Conservation (phyloP, 805 yeast species). For the Ogataea nonfermentans region DNA sequence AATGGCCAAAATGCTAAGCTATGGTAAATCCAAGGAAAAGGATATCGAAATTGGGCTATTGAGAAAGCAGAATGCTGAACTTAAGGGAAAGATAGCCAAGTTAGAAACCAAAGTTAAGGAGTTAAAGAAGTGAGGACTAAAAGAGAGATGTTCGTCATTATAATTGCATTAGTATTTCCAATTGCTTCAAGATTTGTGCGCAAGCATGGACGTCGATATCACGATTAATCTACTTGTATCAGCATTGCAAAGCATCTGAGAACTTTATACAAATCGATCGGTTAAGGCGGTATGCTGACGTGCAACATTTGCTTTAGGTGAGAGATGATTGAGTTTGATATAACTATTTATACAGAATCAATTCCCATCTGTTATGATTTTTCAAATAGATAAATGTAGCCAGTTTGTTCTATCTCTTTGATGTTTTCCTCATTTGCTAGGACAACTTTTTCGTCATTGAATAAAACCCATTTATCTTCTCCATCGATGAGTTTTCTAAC, state of each 20-base stretch:
- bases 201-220: too few relatives aligned
- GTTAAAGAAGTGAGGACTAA: conserved; percentile 13
- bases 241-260: too few relatives aligned
- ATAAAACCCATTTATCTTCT: conserved; percentile 63
- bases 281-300: too few relatives aligned
- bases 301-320: conserved; percentile 2
- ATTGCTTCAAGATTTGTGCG: not conserved
- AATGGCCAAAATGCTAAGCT: conserved; percentile 66
- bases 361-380: conserved; percentile 7
- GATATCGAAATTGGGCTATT: conserved; percentile 66
- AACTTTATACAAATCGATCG: too few relatives aligned
- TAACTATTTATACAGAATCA: conserved; percentile 7
- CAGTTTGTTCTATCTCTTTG: conserved; percentile 44
- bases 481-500: conserved; percentile 46
- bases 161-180: not conserved
- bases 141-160: not conserved
- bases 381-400: conserved; percentile 47
- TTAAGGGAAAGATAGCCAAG: conserved; percentile 37
- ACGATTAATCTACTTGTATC: too few relatives aligned
- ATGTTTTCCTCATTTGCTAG: conserved; percentile 43
- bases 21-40: conserved; percentile 71
- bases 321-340: conserved; percentile 4
- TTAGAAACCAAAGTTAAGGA: conserved; percentile 28
- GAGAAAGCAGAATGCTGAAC: conserved; percentile 47
- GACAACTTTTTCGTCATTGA: conserved; percentile 88